Conservation (phyloP, 768 basidiomycete genomes). For the Leccinum ochraceum region DNA sequence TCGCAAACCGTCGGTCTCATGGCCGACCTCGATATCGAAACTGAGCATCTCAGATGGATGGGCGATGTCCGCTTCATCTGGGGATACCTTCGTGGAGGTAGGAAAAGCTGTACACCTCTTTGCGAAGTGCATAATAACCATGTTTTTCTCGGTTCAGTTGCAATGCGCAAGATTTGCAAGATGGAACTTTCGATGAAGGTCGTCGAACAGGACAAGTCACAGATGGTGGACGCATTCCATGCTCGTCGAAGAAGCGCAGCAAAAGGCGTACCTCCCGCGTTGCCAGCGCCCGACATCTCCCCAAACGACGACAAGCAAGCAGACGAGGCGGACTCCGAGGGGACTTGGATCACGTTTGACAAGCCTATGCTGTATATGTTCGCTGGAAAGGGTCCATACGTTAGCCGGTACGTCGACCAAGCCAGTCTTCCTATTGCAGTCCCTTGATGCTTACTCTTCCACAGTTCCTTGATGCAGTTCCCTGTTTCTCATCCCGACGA, state of each 20-base stretch:
- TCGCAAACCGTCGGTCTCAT: slow-evolving; percentile 81
- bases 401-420: slow-evolving; percentile 49
- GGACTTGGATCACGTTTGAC: slow-evolving; percentile 72
- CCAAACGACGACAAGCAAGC: slow-evolving; percentile 14
- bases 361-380: slow-evolving; percentile 69
- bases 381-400: slow-evolving; percentile 80
- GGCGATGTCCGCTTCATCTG: slow-evolving; percentile 76
- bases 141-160: slow-evolving; percentile 40
- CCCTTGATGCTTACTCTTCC: background rate
- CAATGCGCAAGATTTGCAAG: slow-evolving; percentile 63
- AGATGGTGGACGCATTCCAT: slow-evolving; percentile 59
- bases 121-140: background rate
- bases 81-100: slow-evolving; percentile 72
- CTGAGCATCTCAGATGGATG: slow-evolving; percentile 86
- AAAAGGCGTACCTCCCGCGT: slow-evolving; percentile 11
- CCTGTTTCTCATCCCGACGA: slow-evolving; percentile 81
- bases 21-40: slow-evolving; percentile 84
- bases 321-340: slow-evolving; percentile 36
- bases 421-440: background rate
- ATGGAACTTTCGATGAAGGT: slow-evolving; percentile 70
- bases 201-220: slow-evolving; percentile 66
- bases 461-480: slow-evolving; percentile 78
- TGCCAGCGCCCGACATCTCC: slow-evolving; percentile 14
- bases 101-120: slow-evolving; percentile 15
- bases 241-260: slow-evolving; percentile 35